Evolutionary conservation across 2,329 filamentous ascomycete species (phyloP).

Genomic region (Xylaria polymorpha): DNA sequence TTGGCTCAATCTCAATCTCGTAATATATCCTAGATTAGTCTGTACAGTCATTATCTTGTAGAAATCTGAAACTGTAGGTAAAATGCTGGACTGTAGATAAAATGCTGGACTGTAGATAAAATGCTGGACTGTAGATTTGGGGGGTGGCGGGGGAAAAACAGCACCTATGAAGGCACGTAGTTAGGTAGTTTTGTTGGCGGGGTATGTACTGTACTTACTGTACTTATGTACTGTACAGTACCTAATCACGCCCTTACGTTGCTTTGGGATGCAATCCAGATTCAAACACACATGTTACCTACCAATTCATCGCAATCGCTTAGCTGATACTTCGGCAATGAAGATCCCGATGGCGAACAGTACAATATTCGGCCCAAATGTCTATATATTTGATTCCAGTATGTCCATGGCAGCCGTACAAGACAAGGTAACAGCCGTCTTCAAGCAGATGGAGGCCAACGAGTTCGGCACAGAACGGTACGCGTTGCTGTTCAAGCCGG

Average conservation of each 20-base stretch:
- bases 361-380: conserved; percentile 50
- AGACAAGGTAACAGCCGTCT: conserved; percentile 45
- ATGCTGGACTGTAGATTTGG: not conserved
- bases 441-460: conserved; percentile 51
- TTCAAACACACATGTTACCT: no score
- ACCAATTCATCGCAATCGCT: no score
- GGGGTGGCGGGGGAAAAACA: not conserved
- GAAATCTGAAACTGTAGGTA: not conserved
- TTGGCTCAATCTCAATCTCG: not conserved
- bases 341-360: conserved; percentile 41
- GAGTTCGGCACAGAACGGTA: conserved; percentile 50
- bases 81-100: no score
- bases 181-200: no score
- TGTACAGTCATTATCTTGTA: not conserved
- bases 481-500: conserved; percentile 50
- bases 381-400: conserved; percentile 49
- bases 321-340: conserved; percentile 2
- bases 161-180: no score
- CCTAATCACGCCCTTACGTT: not conserved
- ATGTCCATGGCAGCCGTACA: conserved; percentile 49
- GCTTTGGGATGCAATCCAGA: not conserved
- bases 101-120: not conserved
- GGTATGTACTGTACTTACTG: no score
- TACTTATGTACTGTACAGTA: no score
- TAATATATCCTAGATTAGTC: not conserved